Evolutionary conservation across 345 rosid genomes (phyloP).

Genomic region (Eucalyptus tenuipes): DNA sequence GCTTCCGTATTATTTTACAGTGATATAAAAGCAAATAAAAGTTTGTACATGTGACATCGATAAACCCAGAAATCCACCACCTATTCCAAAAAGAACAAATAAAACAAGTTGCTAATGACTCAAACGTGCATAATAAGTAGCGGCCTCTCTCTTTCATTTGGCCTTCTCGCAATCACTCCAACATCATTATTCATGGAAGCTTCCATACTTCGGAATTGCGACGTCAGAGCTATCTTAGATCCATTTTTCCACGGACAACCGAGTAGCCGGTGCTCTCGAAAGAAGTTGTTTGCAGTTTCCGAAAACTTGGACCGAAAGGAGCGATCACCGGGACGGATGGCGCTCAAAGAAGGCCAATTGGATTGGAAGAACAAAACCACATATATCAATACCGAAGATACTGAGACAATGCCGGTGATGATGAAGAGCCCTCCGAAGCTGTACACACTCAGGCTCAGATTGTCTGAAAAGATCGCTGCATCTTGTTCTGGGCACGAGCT

Average conservation of each 20-base stretch:
- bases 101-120: no score
- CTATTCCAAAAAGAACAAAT: neutral
- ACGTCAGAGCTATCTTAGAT: neutral
- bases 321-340: neutral
- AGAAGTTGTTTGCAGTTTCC: neutral
- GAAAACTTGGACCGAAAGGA: neutral
- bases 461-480: neutral
- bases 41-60: neutral
- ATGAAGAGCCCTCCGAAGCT: slow-evolving; percentile 37
- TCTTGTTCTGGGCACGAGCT: neutral
- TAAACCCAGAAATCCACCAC: neutral
- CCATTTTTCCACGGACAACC: neutral
- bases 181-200: neutral
- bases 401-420: slow-evolving; percentile 18
- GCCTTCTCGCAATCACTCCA: neutral
- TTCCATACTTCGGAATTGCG: neutral
- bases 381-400: neutral
- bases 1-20: neutral
- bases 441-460: slow-evolving; percentile 6
- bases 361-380: neutral
- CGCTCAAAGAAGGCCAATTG: neutral
- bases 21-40: neutral
- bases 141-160: neutral
- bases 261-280: neutral
- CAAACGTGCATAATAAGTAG: neutral